Conservation (phyloP, 2,329 filamentous ascomycete species). For the Pezicula radicicola region DNA sequence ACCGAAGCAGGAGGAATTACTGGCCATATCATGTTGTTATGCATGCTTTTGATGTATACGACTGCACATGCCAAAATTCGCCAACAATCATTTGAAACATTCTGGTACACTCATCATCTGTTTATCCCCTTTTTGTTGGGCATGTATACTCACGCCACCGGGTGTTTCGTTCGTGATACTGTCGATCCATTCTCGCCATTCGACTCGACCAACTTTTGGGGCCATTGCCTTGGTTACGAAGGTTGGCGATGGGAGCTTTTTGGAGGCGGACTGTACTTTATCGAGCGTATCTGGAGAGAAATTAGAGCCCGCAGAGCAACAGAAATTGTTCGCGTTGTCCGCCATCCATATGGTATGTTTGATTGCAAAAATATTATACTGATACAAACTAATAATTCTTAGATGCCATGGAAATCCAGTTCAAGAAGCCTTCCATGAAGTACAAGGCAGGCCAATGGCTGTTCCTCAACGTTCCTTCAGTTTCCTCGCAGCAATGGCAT, state of each 20-base stretch:
- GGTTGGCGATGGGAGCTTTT: slow-evolving; percentile 97
- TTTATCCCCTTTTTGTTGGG: slow-evolving; percentile 93
- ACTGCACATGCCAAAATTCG: slow-evolving; percentile 91
- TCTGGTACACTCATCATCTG: slow-evolving; percentile 99
- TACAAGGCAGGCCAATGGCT: slow-evolving; percentile 99
- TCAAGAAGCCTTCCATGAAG: slow-evolving; percentile 91
- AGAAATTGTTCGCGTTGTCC: slow-evolving; percentile 88
- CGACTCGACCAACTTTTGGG: slow-evolving; percentile 78
- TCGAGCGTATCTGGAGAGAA: slow-evolving; percentile 89
- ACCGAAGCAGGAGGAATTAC: slow-evolving; percentile 86
- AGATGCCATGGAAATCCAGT: slow-evolving; percentile 97
- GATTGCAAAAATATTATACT: not conserved
- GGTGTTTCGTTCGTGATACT: slow-evolving; percentile 92
- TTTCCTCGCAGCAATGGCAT: slow-evolving; percentile 93
- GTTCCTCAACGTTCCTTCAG: slow-evolving; percentile 87
- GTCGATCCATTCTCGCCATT: slow-evolving; percentile 74
- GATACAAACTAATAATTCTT: slow-evolving; percentile 25
- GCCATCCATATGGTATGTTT: slow-evolving; percentile 82
- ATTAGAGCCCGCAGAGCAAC: slow-evolving; percentile 80
- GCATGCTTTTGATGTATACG: slow-evolving; percentile 98
- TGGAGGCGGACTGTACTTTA: slow-evolving; percentile 79
- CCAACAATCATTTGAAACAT: slow-evolving; percentile 96
- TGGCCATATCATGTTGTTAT: slow-evolving; percentile 96
- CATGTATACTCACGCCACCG: slow-evolving; percentile 92
- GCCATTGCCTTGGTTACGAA: slow-evolving; percentile 90